Evolutionary conservation across 1,284 basidiomycete genomes (phyloP).

Genomic region (Fomitopsis pinicola): DNA sequence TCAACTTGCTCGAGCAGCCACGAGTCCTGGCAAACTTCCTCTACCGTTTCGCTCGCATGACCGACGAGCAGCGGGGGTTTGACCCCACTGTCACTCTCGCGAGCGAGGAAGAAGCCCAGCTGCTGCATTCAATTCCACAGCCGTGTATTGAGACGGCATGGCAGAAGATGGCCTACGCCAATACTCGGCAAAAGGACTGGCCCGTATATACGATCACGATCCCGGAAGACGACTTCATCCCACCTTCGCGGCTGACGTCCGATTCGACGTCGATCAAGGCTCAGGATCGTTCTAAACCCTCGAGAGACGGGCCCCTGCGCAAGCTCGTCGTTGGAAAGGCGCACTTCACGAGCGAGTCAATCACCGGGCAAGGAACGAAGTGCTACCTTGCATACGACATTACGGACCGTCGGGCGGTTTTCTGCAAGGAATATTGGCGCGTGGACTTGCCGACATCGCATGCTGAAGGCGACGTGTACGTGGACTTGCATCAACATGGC

Average conservation of each 20-base stretch:
- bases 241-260: background rate
- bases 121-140: background rate
- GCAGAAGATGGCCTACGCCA: background rate
- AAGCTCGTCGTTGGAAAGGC: constrained; percentile 3
- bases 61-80: constrained; percentile 3
- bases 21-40: constrained; percentile 8
- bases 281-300: background rate
- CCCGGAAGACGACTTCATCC: background rate
- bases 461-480: constrained; percentile 5
- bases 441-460: background rate
- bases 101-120: background rate
- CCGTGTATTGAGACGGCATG: background rate
- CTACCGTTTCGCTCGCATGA: constrained; percentile 7
- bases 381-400: constrained; percentile 8
- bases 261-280: background rate
- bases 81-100: constrained; percentile 2
- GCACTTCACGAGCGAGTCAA: background rate
- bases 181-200: background rate
- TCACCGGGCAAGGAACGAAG: constrained; percentile 4
- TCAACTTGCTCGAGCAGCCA: constrained; percentile 1
- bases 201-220: background rate
- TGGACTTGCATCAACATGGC: background rate
- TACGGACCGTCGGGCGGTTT: background rate
- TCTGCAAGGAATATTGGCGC: constrained; percentile 11
- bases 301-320: background rate